Evolutionary conservation across 352 stramenopile genomes (phyloP), one percentile per base, ranked within the genome.

Genomic region (Phytopythium sindhum): DNA sequence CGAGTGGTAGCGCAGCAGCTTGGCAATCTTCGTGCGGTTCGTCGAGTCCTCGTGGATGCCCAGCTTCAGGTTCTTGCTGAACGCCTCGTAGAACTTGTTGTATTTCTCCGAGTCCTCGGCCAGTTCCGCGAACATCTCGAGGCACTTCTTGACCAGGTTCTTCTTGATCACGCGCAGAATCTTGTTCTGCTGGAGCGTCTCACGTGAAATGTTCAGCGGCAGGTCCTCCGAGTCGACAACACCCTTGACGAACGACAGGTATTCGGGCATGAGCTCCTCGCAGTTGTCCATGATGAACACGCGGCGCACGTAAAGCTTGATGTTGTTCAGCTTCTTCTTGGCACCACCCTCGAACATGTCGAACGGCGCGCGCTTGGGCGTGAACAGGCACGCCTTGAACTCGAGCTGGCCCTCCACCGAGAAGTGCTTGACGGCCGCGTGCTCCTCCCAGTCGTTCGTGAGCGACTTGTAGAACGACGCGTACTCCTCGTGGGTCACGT

Each of bases 101-200:
- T 99, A 99, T 55, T 89, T 69, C 4, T 82, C 79, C 1, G 81
- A 78, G 5, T 83, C 78, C 62, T 96, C 84, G 51, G 88, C 74
- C 56, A 99, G 82, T 68, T 98, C 98, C 21, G 88, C 80, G 41
- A 99, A 88, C 88, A 99, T 98, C 70, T 99, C 98, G 23, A 99
- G 84, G 39, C 95, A 91, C 81, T 99, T 99, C 69, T 97, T 90
- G 19, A 99, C 96, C 24, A 99, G 79, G 70, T 99, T 99, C 88
- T 99, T 99, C 62, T 96, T 95, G 72, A 99, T 99, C 47, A 99
- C 96, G 65, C 98, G 96, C 58, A 99, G 73, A 59, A 99, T 98
- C 77, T 99, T 99, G 77, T 98, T 98, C 79, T 99, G 96, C 74
- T 99, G 98, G 47, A 99, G 84, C 56, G 94, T 99, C 78, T 99